Evolutionary conservation across 257 asterid species (phyloP).

Genomic region (Paraleonurus japonicus): DNA sequence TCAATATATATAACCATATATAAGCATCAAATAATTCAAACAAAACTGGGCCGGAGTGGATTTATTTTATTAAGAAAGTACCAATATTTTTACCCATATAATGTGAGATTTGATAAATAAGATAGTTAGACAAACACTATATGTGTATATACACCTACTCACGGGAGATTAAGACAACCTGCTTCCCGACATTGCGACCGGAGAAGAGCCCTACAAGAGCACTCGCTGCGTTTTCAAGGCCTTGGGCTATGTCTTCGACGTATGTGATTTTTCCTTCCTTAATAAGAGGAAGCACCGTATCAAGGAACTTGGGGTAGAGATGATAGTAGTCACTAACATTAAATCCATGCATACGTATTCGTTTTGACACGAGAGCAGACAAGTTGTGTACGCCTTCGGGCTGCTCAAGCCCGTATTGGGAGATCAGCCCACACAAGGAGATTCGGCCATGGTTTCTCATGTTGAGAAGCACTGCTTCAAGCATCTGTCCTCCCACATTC

Average conservation of each 20-base stretch:
- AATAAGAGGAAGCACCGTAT: constrained; percentile 19
- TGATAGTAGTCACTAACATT: constrained; percentile 7
- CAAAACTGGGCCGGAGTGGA: not conserved
- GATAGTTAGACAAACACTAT: not conserved
- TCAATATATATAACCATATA: too few relatives aligned
- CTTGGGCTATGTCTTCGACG: constrained; percentile 2
- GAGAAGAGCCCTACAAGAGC: constrained; percentile 16
- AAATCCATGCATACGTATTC: constrained; percentile 10
- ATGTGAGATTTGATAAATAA: not conserved
- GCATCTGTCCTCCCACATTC: constrained; percentile 17
- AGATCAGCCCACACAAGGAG: constrained; percentile 10
- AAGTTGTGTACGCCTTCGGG: not conserved
- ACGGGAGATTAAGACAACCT: not conserved
- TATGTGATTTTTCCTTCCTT: constrained; percentile 1
- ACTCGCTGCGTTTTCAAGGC: constrained; percentile 7
- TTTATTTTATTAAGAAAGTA: not conserved
- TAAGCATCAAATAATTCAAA: too few relatives aligned
- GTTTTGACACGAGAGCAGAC: not conserved
- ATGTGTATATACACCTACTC: not conserved
- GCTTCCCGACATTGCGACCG: constrained; percentile 14
- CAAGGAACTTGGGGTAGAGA: constrained; percentile 9
- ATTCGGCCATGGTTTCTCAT: constrained; percentile 1
- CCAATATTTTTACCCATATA: not conserved
- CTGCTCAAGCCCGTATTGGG: constrained; percentile 11
- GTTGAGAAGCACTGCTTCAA: constrained; percentile 14